Conservation (phyloP, 2,329 filamentous ascomycete genomes). For the Talaromyces amestolkiae region DNA sequence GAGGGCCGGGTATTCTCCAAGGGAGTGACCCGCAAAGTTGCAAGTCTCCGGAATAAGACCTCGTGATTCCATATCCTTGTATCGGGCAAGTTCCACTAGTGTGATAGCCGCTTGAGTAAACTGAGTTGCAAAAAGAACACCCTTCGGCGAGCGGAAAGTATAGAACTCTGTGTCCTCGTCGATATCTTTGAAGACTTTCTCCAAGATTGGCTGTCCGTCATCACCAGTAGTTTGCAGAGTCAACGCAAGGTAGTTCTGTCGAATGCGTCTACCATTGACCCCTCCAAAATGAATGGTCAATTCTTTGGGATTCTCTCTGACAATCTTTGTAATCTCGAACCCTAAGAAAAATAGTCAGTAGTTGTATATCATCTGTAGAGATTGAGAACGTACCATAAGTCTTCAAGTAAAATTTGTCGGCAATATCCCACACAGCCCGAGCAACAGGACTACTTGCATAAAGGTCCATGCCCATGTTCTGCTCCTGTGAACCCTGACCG, state of each 20-base stretch:
- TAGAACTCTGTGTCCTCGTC: slow-evolving; percentile 88
- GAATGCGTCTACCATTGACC: slow-evolving; percentile 91
- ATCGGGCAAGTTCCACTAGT: slow-evolving; percentile 98
- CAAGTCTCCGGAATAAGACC: slow-evolving; percentile 92
- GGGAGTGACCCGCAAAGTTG: slow-evolving; percentile 95
- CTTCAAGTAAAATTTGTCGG: slow-evolving; percentile 96
- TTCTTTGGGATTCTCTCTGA: slow-evolving; percentile 99
- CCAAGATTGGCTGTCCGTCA: slow-evolving; percentile 81
- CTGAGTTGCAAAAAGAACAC: slow-evolving; percentile 91
- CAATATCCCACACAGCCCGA: slow-evolving; percentile 95
- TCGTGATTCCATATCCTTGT: slow-evolving; percentile 97
- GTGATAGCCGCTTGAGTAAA: slow-evolving; percentile 97
- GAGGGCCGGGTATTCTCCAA: slow-evolving; percentile 96
- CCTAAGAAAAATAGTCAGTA: neutral
- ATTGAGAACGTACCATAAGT: slow-evolving; percentile 67
- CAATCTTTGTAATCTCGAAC: slow-evolving; percentile 96
- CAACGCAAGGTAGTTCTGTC: slow-evolving; percentile 99
- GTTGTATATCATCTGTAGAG: neutral
- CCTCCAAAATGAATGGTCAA: slow-evolving; percentile 97
- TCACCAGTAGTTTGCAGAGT: slow-evolving; percentile 57
- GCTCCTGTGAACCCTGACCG: slow-evolving; percentile 95
- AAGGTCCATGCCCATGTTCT: slow-evolving; percentile 99
- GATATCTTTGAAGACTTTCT: slow-evolving; percentile 99
- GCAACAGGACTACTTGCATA: slow-evolving; percentile 91
- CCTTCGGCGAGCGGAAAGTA: slow-evolving; percentile 93